Conservation (phyloP, 2,329 filamentous ascomycete genomes). For the Raffaelea arxii region DNA sequence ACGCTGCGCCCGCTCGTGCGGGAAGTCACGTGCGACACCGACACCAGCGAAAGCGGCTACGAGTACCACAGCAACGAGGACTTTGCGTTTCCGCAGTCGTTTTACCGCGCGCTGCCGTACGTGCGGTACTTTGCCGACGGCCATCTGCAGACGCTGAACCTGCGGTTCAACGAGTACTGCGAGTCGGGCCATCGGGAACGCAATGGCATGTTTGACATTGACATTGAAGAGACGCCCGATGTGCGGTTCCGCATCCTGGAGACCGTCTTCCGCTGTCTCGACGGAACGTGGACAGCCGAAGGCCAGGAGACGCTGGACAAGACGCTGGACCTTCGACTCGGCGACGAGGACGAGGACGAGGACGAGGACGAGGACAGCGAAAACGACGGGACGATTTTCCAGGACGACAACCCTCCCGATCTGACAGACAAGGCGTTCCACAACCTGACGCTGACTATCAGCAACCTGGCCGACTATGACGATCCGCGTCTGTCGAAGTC, state of each 20-base stretch:
- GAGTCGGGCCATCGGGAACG: neutral
- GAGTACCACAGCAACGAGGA: neutral
- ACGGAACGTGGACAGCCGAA: neutral
- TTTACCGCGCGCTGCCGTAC: neutral
- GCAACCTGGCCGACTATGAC: neutral
- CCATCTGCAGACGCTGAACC: neutral
- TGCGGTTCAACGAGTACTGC: neutral
- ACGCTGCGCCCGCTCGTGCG: neutral
- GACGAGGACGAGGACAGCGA: neutral
- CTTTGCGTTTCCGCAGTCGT: neutral
- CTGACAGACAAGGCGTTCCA: neutral
- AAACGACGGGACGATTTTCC: too few species aligned
- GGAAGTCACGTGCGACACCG: neutral
- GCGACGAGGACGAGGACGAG: neutral
- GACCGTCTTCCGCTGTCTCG: neutral
- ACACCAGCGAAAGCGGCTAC: neutral
- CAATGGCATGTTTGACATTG: neutral
- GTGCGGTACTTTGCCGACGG: neutral
- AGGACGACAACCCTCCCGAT: too few species aligned
- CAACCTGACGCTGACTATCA: neutral
- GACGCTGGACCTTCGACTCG: neutral
- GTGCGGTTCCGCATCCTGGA: neutral
- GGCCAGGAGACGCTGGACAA: neutral
- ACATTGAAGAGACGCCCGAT: neutral
- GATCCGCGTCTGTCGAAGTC: neutral